Conservation (phyloP, 140 eudicot species). For the Flaveria floridana region DNA sequence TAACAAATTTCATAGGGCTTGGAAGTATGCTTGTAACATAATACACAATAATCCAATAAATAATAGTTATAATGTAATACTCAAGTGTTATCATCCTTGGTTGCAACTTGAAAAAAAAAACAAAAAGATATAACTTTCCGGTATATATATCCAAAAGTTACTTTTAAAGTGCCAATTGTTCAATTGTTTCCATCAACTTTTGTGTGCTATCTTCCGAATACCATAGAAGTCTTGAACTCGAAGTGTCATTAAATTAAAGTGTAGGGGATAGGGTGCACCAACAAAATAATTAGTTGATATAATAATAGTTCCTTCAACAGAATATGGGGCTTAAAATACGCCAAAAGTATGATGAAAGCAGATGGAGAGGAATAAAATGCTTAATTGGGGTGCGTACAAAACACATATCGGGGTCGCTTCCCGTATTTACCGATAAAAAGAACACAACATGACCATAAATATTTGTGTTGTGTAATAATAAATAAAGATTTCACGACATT, state of each 20-base stretch:
- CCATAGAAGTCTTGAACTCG: not conserved
- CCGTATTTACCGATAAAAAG: not conserved
- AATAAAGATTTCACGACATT: too few species aligned
- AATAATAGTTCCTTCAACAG: not conserved
- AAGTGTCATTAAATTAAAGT: constrained; percentile 8
- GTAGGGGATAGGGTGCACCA: constrained; percentile 19
- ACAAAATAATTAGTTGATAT: constrained; percentile 13
- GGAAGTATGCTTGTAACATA: too few species aligned
- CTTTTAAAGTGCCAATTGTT: constrained; percentile 23
- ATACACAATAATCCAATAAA: too few species aligned
- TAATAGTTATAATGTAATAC: too few species aligned
- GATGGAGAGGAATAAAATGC: not conserved
- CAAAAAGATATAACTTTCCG: not conserved
- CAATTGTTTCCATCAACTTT: constrained; percentile 21
- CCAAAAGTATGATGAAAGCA: not conserved
- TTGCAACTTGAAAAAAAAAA: not conserved
- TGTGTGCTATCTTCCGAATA: constrained; percentile 10
- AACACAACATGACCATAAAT: not conserved
- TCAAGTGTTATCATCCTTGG: constrained; percentile 2
- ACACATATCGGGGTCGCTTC: not conserved
- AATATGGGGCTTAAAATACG: constrained; percentile 18
- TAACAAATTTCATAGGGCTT: too few species aligned
- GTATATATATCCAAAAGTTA: constrained; percentile 7
- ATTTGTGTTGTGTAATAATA: too few species aligned
- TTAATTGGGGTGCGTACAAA: not conserved